Base-by-base conservation (phyloP, 768 basidiomycete species). In the Amanita pallidorosea region DNA sequence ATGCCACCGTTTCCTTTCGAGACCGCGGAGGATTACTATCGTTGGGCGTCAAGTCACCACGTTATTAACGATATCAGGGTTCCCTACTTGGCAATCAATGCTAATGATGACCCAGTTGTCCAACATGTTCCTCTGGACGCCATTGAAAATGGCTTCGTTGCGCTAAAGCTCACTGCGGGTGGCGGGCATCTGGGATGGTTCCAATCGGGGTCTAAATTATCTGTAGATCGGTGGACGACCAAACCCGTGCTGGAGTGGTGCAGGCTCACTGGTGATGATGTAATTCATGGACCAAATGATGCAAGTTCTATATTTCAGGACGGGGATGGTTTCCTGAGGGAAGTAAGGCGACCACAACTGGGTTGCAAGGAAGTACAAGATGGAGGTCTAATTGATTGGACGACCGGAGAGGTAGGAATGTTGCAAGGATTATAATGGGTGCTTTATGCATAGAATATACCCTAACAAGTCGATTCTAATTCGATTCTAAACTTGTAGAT, bases 151-250 rank as follows among this genome's bases (percentile, higher is more conserved):
- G 69, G 69, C 5, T 74, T 74, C 59, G 74, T 82, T 12, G 69
- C 77, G 3, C 78, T 83, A 67, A 80, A 69, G 18, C 60, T 83
- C 43, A 88, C 89, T 0, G 63, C 69, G 27, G 65, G 70, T 18
- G 89, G 87, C 1, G 87, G 88, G 0, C 88, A 90, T 67, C 71
- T 91, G 12, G 90, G 90, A 34, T 94, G 88, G 88, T 89, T 88
- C 57, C 76, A 85, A 64, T 64, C 71, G 25, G 70, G 70, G 34
- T 60, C 63, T 22, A 60, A 57, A 1, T 62, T 65, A 12, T 62
- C 63, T 40, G 62, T 72, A 9, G 70, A 72, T 54, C 69, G 86
- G 47, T 89, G 87, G 86, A 71, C 84, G 45, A 78, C 71, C n/a
- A 67, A 72, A 54, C 87, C 86, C 7, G 81, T 85, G 5, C 61